Base-by-base conservation (phyloP, 1,139 yeast genomes). In the Candida freyschussii region DNA sequence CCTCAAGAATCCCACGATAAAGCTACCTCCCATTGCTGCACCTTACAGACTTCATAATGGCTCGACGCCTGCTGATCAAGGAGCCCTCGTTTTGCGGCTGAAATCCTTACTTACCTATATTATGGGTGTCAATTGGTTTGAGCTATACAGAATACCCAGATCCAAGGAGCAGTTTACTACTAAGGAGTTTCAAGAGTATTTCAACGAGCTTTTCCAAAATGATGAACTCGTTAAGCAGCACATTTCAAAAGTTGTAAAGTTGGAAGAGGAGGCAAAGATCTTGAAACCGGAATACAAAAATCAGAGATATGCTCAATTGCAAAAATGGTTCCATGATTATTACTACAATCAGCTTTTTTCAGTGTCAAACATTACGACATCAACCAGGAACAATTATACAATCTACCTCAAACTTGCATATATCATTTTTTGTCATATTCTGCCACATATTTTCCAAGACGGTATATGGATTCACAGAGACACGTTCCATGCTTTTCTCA, bases 391-490 rank as follows among this genome's bases (percentile, higher is more conserved):
- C 17, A 18, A 41, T 20, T 38, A 44, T 20, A 14, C 30, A 6
- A 12, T 36, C 4, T 12, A 27, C 3, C 24, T 44, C n/a, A 38
- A 36, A 17, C 4, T 36, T 10, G 43, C 48, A 12, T 46, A 41
- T 16, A 22, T 41, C n/a, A 4, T 38, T 1, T 43, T 46, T 17
- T 10, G 41, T 2, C 33, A 35, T 14, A 34, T 43, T 7, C 29
- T 46, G 3, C 39, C 45, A 4, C 30, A 36, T 12, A 43, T 44
- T 19, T 46, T 44, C 26, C 32, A 41, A 29, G 48, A 46, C 27
- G 50, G 50, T 4, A 46, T 46, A 5, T 46, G 48, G 48, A 30
- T 46, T 22, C 43, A 43, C 22, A 38, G 30, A 14, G 17, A 24
- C 1, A 27, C 44, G 1, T 45, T 45, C 21, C 18, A 33, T 7